Conservation (phyloP, 2,329 filamentous ascomycete genomes). For the Colletotrichum australisinense region DNA sequence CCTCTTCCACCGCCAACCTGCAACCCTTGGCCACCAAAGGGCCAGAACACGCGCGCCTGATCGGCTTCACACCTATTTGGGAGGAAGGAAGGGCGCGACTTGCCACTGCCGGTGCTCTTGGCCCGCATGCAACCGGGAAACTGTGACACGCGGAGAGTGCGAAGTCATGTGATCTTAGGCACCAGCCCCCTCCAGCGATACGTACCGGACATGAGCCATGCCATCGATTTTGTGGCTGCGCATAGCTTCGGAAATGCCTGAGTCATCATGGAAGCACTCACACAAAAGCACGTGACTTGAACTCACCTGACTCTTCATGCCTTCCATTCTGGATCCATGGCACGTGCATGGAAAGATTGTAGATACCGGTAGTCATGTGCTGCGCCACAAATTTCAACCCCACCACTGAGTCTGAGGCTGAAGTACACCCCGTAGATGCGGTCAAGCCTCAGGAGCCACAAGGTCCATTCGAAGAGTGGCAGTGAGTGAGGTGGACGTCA, state of each 20-base stretch:
- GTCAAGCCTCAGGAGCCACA: slow-evolving; percentile 39
- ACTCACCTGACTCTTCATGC: background rate
- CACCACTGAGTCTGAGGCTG: background rate
- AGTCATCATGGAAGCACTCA: background rate
- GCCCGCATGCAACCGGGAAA: slow-evolving; percentile 11
- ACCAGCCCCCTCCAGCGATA: slow-evolving; percentile 39
- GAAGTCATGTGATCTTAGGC: slow-evolving; percentile 52
- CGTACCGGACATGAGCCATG: background rate
- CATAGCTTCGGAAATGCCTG: background rate
- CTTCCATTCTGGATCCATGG: no score
- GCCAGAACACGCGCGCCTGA: background rate
- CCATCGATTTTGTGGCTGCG: background rate
- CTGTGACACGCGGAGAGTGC: slow-evolving; percentile 47
- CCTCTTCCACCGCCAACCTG: background rate
- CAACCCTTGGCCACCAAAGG: background rate
- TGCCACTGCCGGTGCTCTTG: slow-evolving; percentile 32
- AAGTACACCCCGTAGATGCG: no score
- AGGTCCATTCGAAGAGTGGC: no score
- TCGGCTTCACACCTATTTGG: background rate
- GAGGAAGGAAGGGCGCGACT: slow-evolving; percentile 37
- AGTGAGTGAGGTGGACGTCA: slow-evolving; percentile 29
- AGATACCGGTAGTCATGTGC: background rate
- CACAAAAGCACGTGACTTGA: background rate
- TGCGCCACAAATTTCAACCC: background rate
- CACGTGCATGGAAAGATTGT: no score